Conservation (phyloP, 1,284 basidiomycete genomes). For the Marasmius oreades region DNA sequence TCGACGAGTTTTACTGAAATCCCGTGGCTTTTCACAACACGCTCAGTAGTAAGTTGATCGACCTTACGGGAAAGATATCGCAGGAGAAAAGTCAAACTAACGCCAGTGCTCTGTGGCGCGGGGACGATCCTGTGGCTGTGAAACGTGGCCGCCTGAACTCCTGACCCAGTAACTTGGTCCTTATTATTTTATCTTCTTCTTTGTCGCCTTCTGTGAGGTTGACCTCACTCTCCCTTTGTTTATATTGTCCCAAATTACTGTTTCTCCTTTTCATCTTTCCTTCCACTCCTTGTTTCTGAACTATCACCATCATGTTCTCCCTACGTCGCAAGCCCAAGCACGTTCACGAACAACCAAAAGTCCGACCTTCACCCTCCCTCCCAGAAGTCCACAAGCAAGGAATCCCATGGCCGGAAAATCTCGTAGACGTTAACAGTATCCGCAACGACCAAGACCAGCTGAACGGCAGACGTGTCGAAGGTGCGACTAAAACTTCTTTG, state of each 20-base stretch:
- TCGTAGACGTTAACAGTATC: constrained; percentile 66
- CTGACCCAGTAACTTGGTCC: no score
- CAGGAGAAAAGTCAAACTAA: no score
- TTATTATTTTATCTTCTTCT: constrained; percentile 7
- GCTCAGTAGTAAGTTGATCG: no score
- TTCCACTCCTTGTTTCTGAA: constrained; percentile 17
- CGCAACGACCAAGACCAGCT: constrained; percentile 39
- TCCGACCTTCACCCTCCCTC: constrained; percentile 68
- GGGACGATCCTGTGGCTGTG: constrained; percentile 1
- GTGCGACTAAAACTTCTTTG: constrained; percentile 65
- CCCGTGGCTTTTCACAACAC: no score
- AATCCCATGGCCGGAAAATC: constrained; percentile 76
- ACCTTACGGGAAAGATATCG: no score
- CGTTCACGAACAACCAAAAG: constrained; percentile 40
- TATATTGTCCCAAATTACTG: constrained; percentile 19
- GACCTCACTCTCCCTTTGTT: constrained; percentile 3
- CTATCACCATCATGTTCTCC: constrained; percentile 57
- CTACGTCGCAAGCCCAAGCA: constrained; percentile 67
- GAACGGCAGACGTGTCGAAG: constrained; percentile 36
- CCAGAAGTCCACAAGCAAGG: constrained; percentile 69
- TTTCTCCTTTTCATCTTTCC: constrained; percentile 13
- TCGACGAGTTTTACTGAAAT: no score
- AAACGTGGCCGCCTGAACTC: no score
- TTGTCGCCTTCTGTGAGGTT: constrained; percentile 5
- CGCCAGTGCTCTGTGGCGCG: not conserved